These are phyloP conservation scores for Volvox reticuliferus DNA, from an alignment of 139 green algal genomes.

Conservation along the genomic window DNA sequence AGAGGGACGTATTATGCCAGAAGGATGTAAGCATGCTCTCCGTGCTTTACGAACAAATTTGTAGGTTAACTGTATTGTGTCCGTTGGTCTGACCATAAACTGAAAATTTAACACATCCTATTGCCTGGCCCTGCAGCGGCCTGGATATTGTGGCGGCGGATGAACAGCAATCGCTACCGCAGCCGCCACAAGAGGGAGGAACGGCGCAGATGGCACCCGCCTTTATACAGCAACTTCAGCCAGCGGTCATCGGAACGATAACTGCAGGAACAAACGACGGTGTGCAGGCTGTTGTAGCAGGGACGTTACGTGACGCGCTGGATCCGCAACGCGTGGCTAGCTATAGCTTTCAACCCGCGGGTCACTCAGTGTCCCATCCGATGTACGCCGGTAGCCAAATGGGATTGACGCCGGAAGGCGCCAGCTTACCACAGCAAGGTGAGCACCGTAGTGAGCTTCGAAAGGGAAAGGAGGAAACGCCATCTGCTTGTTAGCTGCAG, in stretches of 20 bases:
- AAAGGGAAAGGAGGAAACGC: too few relatives aligned
- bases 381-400: conserved; percentile 2
- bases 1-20: too few relatives aligned
- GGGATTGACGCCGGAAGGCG: background rate
- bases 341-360: conserved; percentile 3
- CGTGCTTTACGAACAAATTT: too few relatives aligned
- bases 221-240: background rate
- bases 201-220: background rate
- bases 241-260: background rate
- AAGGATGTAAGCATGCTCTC: too few relatives aligned
- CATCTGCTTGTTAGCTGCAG: too few relatives aligned
- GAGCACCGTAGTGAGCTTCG: background rate
- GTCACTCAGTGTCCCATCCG: background rate
- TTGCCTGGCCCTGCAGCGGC: background rate
- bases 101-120: background rate
- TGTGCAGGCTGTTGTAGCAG: background rate
- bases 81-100: background rate
- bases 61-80: too few relatives aligned
- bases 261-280: background rate
- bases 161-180: background rate
- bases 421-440: background rate
- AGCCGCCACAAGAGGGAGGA: background rate
- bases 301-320: background rate
- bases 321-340: background rate
- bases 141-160: conserved; percentile 8